Conservation (phyloP, 2,329 filamentous ascomycete species). For the Claviceps sp. region DNA sequence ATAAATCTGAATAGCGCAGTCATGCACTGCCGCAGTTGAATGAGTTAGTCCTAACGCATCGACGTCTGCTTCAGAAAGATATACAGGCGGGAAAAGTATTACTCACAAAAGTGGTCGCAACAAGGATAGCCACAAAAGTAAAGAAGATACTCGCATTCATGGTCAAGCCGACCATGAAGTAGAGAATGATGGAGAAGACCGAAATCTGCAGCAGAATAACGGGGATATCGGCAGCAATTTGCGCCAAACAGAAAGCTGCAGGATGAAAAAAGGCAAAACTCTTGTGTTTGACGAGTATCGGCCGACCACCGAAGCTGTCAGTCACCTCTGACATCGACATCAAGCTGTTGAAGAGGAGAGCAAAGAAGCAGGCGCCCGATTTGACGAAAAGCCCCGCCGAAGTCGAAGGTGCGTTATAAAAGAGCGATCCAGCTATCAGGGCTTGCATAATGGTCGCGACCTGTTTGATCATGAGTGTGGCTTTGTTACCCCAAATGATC, state of each 20-base stretch:
- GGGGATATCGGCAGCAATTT: slow-evolving; percentile 40
- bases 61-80: not conserved
- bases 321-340: slow-evolving; percentile 55
- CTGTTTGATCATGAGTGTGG: slow-evolving; percentile 50
- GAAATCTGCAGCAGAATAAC: slow-evolving; percentile 45
- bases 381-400: slow-evolving; percentile 51
- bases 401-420: slow-evolving; percentile 47
- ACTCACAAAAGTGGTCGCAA: slow-evolving; percentile 36
- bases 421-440: slow-evolving; percentile 51
- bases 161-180: slow-evolving; percentile 50
- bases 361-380: slow-evolving; percentile 50
- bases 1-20: slow-evolving; percentile 44
- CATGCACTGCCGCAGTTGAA: slow-evolving; percentile 26
- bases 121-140: slow-evolving; percentile 43
- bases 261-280: slow-evolving; percentile 45
- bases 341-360: slow-evolving; percentile 48
- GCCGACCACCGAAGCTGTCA: slow-evolving; percentile 45
- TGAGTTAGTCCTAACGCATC: not conserved
- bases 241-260: slow-evolving; percentile 43
- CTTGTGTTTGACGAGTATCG: slow-evolving; percentile 45
- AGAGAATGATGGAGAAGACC: slow-evolving; percentile 42
- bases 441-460: slow-evolving; percentile 43
- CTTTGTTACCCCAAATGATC: slow-evolving; percentile 51
- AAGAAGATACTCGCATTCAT: slow-evolving; percentile 42
- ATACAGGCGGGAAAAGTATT: not conserved